Evolutionary conservation across 2,329 filamentous ascomycete species (phyloP).

Genomic region (Venturia pyrina): DNA sequence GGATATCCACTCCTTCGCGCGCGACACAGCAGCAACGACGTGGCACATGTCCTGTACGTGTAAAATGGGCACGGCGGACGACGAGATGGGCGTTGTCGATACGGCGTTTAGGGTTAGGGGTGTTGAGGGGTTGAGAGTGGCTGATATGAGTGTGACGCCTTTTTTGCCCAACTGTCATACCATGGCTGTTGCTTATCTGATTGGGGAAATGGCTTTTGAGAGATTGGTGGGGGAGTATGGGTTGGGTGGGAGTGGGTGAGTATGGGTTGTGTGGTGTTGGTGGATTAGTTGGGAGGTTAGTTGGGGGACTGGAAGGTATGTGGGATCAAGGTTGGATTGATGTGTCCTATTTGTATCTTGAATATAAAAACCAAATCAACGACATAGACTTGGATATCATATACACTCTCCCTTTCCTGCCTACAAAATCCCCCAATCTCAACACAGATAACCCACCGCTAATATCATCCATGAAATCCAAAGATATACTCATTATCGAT

Average conservation of each 20-base stretch:
- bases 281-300: too few species aligned
- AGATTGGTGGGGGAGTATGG: conserved; percentile 37
- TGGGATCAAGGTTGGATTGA: too few species aligned
- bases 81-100: conserved; percentile 30
- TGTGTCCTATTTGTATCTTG: too few species aligned
- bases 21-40: conserved; percentile 33
- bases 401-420: too few species aligned
- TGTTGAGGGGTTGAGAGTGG: conserved; percentile 29
- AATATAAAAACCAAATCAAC: too few species aligned
- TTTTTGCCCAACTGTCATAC: conserved; percentile 36
- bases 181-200: conserved; percentile 44
- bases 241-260: conserved; percentile 17
- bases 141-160: conserved; percentile 34
- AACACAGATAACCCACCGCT: too few species aligned
- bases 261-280: too few species aligned
- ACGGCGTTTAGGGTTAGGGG: conserved; percentile 29
- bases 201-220: conserved; percentile 42
- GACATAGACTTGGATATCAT: too few species aligned
- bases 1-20: conserved; percentile 42
- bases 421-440: too few species aligned
- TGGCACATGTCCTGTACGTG: conserved; percentile 50
- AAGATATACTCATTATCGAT: too few species aligned
- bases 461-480: too few species aligned
- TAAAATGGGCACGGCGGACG: conserved; percentile 42
- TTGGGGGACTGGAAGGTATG: too few species aligned